Evolutionary conservation across 177 flowering plant genomes (phyloP).

Genomic region (Vitis hybrid): DNA sequence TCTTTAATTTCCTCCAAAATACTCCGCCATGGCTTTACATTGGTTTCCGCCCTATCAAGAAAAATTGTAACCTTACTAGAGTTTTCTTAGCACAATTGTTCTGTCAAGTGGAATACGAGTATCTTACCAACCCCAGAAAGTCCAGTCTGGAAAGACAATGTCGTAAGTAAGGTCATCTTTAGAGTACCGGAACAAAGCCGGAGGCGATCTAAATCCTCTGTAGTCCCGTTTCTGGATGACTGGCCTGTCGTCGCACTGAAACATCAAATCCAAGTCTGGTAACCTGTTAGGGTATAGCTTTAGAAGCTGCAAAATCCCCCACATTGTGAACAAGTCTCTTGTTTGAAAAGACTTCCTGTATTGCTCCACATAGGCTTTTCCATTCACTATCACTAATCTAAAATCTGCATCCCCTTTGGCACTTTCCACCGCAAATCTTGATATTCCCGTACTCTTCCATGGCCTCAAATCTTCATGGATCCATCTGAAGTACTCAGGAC

Average conservation of each 20-base stretch:
- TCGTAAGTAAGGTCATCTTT: conserved; percentile 22
- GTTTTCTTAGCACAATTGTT: too few species aligned
- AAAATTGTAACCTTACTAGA: background rate
- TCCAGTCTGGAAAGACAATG: conserved; percentile 58
- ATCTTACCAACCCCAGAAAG: conserved; percentile 61
- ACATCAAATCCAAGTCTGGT: conserved; percentile 37
- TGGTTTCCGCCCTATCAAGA: conserved; percentile 39
- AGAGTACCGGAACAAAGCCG: conserved; percentile 49
- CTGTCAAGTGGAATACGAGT: background rate
- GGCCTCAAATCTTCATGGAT: conserved; percentile 40
- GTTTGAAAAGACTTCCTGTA: background rate
- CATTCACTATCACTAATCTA: conserved; percentile 28
- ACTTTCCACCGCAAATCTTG: conserved; percentile 29
- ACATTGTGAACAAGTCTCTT: too few species aligned
- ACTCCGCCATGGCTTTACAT: conserved; percentile 43
- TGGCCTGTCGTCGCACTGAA: conserved; percentile 40
- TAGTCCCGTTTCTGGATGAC: conserved; percentile 15
- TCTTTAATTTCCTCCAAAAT: conserved; percentile 25
- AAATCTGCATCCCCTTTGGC: conserved; percentile 18
- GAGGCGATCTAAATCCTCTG: conserved; percentile 19
- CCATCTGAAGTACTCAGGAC: conserved; percentile 49
- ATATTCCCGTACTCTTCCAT: conserved; percentile 39
- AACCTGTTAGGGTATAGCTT: too few species aligned
- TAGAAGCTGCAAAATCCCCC: too few species aligned
- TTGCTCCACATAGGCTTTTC: conserved; percentile 37